Conservation (phyloP, 805 yeast species). For the Yarrowia osloensis region DNA sequence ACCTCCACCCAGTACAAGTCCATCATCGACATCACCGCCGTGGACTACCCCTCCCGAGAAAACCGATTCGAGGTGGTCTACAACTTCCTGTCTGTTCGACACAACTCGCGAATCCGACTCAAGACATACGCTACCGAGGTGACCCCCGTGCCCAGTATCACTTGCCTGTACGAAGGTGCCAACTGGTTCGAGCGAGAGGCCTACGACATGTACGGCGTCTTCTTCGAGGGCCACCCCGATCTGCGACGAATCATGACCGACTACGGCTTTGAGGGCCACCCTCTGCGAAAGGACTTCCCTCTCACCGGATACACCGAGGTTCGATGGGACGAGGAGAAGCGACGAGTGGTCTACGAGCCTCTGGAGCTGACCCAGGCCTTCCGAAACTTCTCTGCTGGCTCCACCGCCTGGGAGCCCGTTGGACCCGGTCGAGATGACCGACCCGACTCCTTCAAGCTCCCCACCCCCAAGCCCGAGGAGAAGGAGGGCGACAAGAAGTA, state of each 20-base stretch:
- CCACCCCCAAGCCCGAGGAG: conserved; percentile 77
- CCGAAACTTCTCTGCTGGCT: conserved; percentile 86
- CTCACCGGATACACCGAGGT: conserved; percentile 90
- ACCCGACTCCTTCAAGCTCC: conserved; percentile 79
- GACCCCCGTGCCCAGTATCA: conserved; percentile 75
- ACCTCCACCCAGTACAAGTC: conserved; percentile 78
- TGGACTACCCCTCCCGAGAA: conserved; percentile 79
- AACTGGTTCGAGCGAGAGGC: conserved; percentile 93
- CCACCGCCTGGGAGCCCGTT: conserved; percentile 89
- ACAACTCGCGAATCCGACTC: conserved; percentile 83
- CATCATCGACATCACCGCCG: conserved; percentile 81
- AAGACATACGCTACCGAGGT: conserved; percentile 86
- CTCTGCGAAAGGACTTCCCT: conserved; percentile 89
- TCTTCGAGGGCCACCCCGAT: conserved; percentile 88
- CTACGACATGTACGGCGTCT: conserved; percentile 82
- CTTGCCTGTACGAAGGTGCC: conserved; percentile 73
- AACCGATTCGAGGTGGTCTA: conserved; percentile 87
- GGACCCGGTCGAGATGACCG: conserved; percentile 83
- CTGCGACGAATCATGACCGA: conserved; percentile 87
- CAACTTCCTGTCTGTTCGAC: conserved; percentile 75
- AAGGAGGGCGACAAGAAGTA: conserved; percentile 49
- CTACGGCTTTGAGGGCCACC: conserved; percentile 91
- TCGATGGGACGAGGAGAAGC: conserved; percentile 86
- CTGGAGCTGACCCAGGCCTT: conserved; percentile 89
- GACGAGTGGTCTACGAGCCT: conserved; percentile 86